These are phyloP conservation scores for Kandelia obovata DNA, from an alignment of 345 rosid species.

Conservation along the genomic window DNA sequence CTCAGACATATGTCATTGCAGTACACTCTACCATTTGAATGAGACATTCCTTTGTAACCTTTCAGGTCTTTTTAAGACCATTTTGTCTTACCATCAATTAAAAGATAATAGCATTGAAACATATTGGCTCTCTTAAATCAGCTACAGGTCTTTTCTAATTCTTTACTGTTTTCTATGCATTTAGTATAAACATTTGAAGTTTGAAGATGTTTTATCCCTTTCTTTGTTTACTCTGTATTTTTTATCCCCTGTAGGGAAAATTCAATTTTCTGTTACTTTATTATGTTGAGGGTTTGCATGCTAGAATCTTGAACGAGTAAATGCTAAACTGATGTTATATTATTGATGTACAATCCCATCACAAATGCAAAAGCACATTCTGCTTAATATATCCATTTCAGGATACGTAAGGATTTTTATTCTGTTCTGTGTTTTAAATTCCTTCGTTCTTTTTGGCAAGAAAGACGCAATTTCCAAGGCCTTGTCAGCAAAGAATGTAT, in stretches of 20 bases:
- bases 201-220: too few relatives aligned
- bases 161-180: neutral
- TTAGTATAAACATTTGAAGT: neutral
- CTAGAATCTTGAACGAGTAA: too few relatives aligned
- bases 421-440: neutral
- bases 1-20: neutral
- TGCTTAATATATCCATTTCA: too few relatives aligned
- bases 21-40: too few relatives aligned
- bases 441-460: constrained; percentile 32
- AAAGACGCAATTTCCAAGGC: constrained; percentile 84
- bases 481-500: constrained; percentile 75
- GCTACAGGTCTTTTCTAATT: neutral
- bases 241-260: neutral
- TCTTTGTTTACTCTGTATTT: neutral
- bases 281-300: too few relatives aligned
- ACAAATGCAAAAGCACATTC: too few relatives aligned
- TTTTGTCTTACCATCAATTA: neutral
- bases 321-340: too few relatives aligned
- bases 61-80: too few relatives aligned
- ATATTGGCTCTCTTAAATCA: neutral
- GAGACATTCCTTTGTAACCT: too few relatives aligned
- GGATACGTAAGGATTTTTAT: too few relatives aligned
- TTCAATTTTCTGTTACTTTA: too few relatives aligned
- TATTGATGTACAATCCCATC: too few relatives aligned
- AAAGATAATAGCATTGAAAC: neutral